Evolutionary conservation across 352 stramenopile genomes (phyloP), one percentile per base, ranked within the genome.

Genomic region (Globisporangium splendens): DNA sequence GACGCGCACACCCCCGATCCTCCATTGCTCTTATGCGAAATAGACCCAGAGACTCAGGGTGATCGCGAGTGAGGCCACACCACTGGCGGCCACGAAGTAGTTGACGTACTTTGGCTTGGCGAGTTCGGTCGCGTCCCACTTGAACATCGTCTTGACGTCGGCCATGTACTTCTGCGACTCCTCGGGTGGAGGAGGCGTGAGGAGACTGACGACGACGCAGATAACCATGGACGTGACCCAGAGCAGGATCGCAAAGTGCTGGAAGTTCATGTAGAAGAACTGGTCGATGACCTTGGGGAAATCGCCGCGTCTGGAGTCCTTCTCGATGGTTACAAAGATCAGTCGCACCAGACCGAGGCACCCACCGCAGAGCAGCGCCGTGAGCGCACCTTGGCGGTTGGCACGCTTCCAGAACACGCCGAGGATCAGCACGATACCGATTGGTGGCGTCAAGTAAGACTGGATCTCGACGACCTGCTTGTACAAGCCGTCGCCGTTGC

Each of bases 261-360:
- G 70, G 59, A 89, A 89, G 62, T 86, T 82, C 68, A 89, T 83
- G 66, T 83, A 83, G 56, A 86, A 86, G 50, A 86, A 89, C 0
- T 65, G 68, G 56, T 89, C 73, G 42, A 68, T 56, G 17, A 82
- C 55, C 13, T 18, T 54, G 6, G 75, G 69, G n/a, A 81, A 63
- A 14, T 75, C 56, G 46, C 70, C 73, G 28, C 78, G 66, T 54
- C 74, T 68, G 44, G 50, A 65, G 51, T 82, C 66, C 35, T 75
- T 68, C 49, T 79, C 77, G 46, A 77, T 79, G 18, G 70, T 80
- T 46, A 85, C 69, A 53, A 86, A 87, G 51, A 89, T 78, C 20
- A 84, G 55, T 8, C 78, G 74, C 35, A 66, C 62, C 41, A 83
- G 72, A 2, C 70, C 74, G 11, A 86, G 65, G 17, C 74, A 49